Base-by-base conservation (phyloP, 2,329 filamentous ascomycete species). In the Penicillium aurantiogriseum region DNA sequence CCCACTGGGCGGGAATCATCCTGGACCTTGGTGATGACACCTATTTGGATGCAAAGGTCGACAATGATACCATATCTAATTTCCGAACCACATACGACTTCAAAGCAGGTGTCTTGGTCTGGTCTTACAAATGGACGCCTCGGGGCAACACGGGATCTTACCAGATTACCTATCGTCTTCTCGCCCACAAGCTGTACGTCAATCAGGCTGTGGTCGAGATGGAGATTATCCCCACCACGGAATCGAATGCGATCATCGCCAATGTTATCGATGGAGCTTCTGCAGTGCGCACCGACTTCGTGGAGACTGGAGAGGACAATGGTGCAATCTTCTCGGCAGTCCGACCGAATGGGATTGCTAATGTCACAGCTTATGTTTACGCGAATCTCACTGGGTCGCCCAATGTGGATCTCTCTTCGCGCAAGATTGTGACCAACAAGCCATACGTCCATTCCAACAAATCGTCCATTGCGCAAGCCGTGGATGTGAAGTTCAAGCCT, bases 251-350 rank as follows among this genome's bases (percentile, higher is more conserved):
- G 3, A 85, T 81, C 0, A 78, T 90, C 3, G 85, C 84, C 13
- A 89, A 91, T 70, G 76, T 90, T 0, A 68, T 91, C 5, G 86
- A 91, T 63, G 88, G 88, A 0, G 81, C 83, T 61, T 83, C 84
- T 64, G 88, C 88, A n/a, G 83, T 88, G 9, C 80, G 88, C 15
- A 84, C 86, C 0, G 80, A 84, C 43, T 82, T 85, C 57, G 80
- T 80, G 1, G 77, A 78, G 1, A 88, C 85, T 27, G 82, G 81
- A 1, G 74, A 79, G 38, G 83, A 86, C 39, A 71, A 78, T 2
- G 76, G 80, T 19, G 76, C 82, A 1, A 87, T 91, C 43, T 90
- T 83, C 77, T 81, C 85, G 2, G 83, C 86, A 1, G 87, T 91
- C 2, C 80, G 81, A 27, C 88, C 88, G 0, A 73, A 77, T 49